Evolutionary conservation across 768 basidiomycete species (phyloP).

Genomic region (Serendipita indica): DNA sequence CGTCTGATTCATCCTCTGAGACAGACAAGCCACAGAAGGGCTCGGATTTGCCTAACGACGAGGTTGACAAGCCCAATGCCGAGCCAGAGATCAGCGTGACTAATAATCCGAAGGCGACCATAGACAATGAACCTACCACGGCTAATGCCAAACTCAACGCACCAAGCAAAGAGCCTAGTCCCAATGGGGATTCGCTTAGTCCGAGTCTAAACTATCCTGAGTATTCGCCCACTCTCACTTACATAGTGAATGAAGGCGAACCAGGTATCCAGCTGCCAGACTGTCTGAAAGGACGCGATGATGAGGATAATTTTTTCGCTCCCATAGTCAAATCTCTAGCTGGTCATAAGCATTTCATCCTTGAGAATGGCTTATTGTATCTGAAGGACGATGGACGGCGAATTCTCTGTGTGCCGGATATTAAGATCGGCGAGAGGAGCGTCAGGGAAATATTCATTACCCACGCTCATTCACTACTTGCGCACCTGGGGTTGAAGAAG

Average conservation of each 20-base stretch:
- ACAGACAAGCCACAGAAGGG: too few relatives aligned
- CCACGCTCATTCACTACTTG: constrained; percentile 28
- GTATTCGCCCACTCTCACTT: background rate
- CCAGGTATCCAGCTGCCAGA: constrained; percentile 13
- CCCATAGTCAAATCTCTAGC: constrained; percentile 14
- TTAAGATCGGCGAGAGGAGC: background rate
- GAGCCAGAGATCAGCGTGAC: too few relatives aligned
- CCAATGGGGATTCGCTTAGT: too few relatives aligned
- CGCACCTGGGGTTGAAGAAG: constrained; percentile 26
- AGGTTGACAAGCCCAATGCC: too few relatives aligned
- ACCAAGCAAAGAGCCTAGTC: too few relatives aligned
- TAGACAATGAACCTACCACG: too few relatives aligned
- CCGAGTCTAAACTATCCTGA: too few relatives aligned
- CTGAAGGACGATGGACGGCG: constrained; percentile 12
- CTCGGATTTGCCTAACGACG: too few relatives aligned
- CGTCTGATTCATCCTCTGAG: too few relatives aligned
- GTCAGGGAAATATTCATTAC: constrained; percentile 23
- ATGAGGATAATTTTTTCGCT: constrained; percentile 19
- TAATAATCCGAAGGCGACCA: too few relatives aligned
- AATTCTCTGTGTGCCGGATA: constrained; percentile 17
- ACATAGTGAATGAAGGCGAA: constrained; percentile 10
- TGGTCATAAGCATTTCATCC: constrained; percentile 8
- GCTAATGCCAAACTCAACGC: too few relatives aligned
- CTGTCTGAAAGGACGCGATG: constrained; percentile 14
- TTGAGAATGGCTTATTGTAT: constrained; percentile 10